Evolutionary conservation across 768 basidiomycete genomes (phyloP).

Genomic region (Leccinum obscurum): DNA sequence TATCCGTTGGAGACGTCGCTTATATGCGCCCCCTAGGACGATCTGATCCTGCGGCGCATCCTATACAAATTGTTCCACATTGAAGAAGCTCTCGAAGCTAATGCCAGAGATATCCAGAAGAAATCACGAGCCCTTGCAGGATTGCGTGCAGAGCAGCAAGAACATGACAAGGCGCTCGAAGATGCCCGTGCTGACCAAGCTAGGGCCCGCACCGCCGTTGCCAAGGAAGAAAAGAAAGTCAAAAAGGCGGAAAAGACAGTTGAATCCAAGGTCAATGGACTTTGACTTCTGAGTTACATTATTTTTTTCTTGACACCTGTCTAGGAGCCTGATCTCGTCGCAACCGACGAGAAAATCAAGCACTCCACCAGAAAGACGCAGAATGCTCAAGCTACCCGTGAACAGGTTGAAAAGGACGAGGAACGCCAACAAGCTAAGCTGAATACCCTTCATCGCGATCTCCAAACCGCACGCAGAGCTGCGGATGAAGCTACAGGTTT

Average conservation of each 20-base stretch:
- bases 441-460: slow-evolving; percentile 58
- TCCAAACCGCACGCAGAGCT: slow-evolving; percentile 61
- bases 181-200: slow-evolving; percentile 79
- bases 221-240: slow-evolving; percentile 83
- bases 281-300: neutral
- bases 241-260: slow-evolving; percentile 90
- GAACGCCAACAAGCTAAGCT: slow-evolving; percentile 54
- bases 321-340: slow-evolving; percentile 85
- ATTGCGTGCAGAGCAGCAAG: slow-evolving; percentile 66
- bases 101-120: slow-evolving; percentile 65
- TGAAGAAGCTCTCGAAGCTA: slow-evolving; percentile 75
- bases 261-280: slow-evolving; percentile 67
- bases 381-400: slow-evolving; percentile 63
- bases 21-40: slow-evolving; percentile 52
- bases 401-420: slow-evolving; percentile 63
- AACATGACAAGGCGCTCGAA: slow-evolving; percentile 71
- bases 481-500: slow-evolving; percentile 81
- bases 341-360: slow-evolving; percentile 82
- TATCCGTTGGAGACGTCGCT: neutral
- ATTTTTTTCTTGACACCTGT: neutral
- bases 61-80: slow-evolving; percentile 91
- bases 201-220: slow-evolving; percentile 67
- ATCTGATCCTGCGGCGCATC: slow-evolving; percentile 76
- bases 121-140: slow-evolving; percentile 73
- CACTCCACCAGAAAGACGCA: slow-evolving; percentile 79